Conservation (phyloP, 352 stramenopile species). For the Pythium vanterpoolii region DNA sequence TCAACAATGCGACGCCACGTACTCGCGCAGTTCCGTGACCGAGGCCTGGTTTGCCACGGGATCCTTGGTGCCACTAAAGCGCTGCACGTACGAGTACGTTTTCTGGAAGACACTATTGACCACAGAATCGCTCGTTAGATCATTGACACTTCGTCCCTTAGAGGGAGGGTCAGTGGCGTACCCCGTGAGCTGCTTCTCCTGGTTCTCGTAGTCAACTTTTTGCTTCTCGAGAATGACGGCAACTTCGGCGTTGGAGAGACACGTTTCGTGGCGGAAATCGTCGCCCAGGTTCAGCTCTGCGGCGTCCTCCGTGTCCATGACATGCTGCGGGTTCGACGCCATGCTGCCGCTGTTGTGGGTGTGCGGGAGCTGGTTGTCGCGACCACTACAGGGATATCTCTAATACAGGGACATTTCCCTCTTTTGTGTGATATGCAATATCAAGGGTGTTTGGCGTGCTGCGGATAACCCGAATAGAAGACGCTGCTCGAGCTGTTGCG, state of each 20-base stretch:
- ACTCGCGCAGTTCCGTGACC: constrained; percentile 87
- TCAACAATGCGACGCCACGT: constrained; percentile 20
- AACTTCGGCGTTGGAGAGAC: constrained; percentile 87
- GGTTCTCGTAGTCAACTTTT: constrained; percentile 88
- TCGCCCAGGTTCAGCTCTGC: constrained; percentile 86
- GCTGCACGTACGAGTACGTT: constrained; percentile 90
- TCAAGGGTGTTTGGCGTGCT: background rate
- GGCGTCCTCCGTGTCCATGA: constrained; percentile 88
- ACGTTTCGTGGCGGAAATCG: constrained; percentile 88
- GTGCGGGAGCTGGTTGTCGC: background rate
- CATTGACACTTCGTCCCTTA: background rate
- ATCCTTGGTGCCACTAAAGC: constrained; percentile 90
- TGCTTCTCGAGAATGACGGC: constrained; percentile 90
- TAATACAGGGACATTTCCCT: background rate
- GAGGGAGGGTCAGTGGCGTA: constrained; percentile 19
- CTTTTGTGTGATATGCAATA: background rate
- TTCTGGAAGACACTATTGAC: constrained; percentile 82
- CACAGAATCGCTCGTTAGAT: background rate
- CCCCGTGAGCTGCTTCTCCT: constrained; percentile 88
- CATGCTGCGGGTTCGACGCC: constrained; percentile 82
- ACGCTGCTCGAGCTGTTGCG: background rate
- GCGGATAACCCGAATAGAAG: background rate
- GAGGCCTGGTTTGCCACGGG: constrained; percentile 88
- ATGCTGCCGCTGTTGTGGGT: constrained; percentile 25
- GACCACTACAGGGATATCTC: background rate